Evolutionary conservation across 164 flowering plant genomes (phyloP).

Genomic region (Tetrastigma voinierianum): DNA sequence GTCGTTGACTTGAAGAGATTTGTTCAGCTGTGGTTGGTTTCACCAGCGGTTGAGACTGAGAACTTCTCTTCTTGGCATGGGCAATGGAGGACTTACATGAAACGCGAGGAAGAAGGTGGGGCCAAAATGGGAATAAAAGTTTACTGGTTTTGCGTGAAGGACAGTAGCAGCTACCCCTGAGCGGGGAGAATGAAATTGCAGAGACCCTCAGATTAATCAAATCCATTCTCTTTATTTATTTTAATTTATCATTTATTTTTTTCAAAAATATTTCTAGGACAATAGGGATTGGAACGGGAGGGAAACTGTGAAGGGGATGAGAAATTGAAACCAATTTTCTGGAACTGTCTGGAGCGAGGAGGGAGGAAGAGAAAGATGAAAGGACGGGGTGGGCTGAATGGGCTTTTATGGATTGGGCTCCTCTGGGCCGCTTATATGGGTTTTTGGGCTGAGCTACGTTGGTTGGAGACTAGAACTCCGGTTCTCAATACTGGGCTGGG

Average conservation of each 20-base stretch:
- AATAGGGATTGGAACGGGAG: not conserved
- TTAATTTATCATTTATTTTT: not conserved
- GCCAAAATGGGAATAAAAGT: constrained; percentile 13
- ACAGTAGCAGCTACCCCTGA: constrained; percentile 1
- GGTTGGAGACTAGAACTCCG: too few relatives aligned
- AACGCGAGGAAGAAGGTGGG: constrained; percentile 12
- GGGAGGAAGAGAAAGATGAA: too few relatives aligned
- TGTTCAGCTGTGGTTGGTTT: constrained; percentile 35
- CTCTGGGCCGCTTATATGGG: too few relatives aligned
- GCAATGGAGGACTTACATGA: constrained; percentile 9
- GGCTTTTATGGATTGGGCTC: too few relatives aligned
- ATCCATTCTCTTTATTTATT: constrained; percentile 6
- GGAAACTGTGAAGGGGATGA: not conserved
- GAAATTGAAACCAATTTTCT: too few relatives aligned
- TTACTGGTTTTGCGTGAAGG: constrained; percentile 5
- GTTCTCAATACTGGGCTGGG: too few relatives aligned
- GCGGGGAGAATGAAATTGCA: constrained; percentile 1
- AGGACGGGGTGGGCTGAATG: too few relatives aligned
- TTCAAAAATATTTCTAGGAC: too few relatives aligned
- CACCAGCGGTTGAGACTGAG: constrained; percentile 36
- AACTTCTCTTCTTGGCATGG: constrained; percentile 36
- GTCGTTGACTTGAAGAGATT: constrained; percentile 17
- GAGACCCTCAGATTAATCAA: constrained; percentile 3
- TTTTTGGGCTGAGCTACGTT: too few relatives aligned
- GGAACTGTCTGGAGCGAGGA: too few relatives aligned